Percentiles rank a stretch among this genome's conserved stretches.
These are phyloP conservation scores for Botryotinia narcissicola DNA, from an alignment of 2,329 filamentous ascomycete species.

Conservation along the genomic window DNA sequence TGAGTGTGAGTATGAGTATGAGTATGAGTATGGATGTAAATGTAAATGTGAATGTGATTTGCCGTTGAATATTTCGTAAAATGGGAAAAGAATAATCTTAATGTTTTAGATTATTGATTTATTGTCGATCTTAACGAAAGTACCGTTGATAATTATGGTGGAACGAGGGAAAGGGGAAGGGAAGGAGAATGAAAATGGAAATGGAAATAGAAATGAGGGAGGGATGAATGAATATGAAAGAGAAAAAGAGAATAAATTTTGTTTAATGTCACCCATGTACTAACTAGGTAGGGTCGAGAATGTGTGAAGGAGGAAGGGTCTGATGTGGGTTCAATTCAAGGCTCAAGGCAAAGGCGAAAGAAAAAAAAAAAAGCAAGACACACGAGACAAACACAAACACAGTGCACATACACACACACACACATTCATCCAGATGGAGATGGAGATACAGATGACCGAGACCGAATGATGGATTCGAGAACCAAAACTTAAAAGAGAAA, in stretches of 20 bases:
- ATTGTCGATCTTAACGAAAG: background rate
- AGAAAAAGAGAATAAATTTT: conserved; percentile 1
- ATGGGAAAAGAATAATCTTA: background rate
- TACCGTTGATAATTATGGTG: background rate
- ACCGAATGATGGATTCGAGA: background rate
- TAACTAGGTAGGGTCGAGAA: no score
- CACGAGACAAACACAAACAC: background rate
- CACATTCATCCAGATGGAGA: background rate
- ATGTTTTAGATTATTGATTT: background rate
- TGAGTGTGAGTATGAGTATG: background rate
- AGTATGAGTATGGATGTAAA: background rate
- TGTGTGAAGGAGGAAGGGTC: background rate
- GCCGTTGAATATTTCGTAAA: background rate
- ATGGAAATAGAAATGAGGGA: background rate
- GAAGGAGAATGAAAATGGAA: no score
- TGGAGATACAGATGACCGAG: background rate
- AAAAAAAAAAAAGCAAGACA: background rate
- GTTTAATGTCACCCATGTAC: no score
- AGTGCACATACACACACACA: background rate
- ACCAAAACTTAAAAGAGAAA: background rate
- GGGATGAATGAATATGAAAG: background rate
- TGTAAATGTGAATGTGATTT: background rate
- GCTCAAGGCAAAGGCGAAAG: background rate
- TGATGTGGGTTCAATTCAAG: background rate
- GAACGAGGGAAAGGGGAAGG: background rate